Evolutionary conservation across 23 red algal genomes (phyloP).

Genomic region (Gracilariopsis chorda): DNA sequence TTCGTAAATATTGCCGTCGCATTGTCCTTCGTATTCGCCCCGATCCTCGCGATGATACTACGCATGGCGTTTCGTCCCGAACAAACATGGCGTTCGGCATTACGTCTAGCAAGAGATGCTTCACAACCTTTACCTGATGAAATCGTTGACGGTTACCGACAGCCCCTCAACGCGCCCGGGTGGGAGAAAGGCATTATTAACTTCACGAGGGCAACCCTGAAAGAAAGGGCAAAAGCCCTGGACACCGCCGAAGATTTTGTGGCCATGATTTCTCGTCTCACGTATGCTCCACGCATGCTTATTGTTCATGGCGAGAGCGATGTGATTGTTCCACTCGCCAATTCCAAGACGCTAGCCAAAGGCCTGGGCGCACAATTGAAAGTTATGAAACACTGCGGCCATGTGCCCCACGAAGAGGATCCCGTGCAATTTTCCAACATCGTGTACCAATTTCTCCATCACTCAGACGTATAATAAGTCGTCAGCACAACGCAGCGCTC

Average conservation of each 20-base stretch:
- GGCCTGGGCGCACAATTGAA: constrained; percentile 18
- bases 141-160: constrained; percentile 59
- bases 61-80: constrained; percentile 6
- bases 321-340: constrained; percentile 65
- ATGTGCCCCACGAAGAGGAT: constrained; percentile 76
- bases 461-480: background rate
- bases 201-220: constrained; percentile 27
- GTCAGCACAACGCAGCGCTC: no score
- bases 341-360: constrained; percentile 46
- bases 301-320: constrained; percentile 74
- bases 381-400: constrained; percentile 61
- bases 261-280: background rate
- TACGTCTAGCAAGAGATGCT: constrained; percentile 26
- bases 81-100: constrained; percentile 38
- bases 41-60: constrained; percentile 33
- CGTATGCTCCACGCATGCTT: constrained; percentile 29
- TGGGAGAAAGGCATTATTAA: constrained; percentile 67
- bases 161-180: background rate
- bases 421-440: constrained; percentile 49
- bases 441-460: constrained; percentile 35
- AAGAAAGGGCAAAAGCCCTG: constrained; percentile 3
- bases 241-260: constrained; percentile 43
- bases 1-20: constrained; percentile 5
- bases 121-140: background rate
- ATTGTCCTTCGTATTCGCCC: constrained; percentile 20